Evolutionary conservation across 305 asterid species (phyloP).

Genomic region (Fraxinus velutina): DNA sequence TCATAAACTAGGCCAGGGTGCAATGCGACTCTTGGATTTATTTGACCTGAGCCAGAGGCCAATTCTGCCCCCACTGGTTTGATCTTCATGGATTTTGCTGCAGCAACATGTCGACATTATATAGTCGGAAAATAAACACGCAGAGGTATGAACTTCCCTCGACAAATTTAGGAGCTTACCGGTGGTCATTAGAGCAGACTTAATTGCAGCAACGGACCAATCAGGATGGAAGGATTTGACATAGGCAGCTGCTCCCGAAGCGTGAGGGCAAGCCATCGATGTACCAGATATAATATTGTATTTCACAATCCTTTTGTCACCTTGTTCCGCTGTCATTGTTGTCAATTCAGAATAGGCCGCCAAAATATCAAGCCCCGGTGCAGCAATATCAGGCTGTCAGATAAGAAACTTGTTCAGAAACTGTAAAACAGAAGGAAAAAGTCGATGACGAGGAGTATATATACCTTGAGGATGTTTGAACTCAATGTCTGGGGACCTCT

Average conservation of each 20-base stretch:
- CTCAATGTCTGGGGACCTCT: conserved; percentile 65
- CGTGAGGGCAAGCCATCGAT: conserved; percentile 88
- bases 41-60: conserved; percentile 68
- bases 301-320: conserved; percentile 36
- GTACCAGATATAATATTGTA: conserved; percentile 67
- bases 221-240: conserved; percentile 67
- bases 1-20: conserved; percentile 79
- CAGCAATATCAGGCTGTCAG: conserved; percentile 71
- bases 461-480: conserved; percentile 70
- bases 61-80: conserved; percentile 47
- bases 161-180: conserved; percentile 28
- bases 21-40: conserved; percentile 56
- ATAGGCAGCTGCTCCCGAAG: conserved; percentile 70
- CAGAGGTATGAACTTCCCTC: neutral
- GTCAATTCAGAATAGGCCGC: conserved; percentile 50
- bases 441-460: neutral
- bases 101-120: conserved; percentile 9
- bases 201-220: conserved; percentile 84
- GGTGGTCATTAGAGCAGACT: conserved; percentile 88
- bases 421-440: neutral
- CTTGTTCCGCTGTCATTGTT: conserved; percentile 21
- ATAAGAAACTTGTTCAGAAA: neutral
- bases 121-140: neutral
- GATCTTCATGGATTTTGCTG: conserved; percentile 58
- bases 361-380: conserved; percentile 73